A percentile compares a stretch with the other conserved stretches of the same genome.
Conservation (phyloP, 768 basidiomycete genomes). For the Rhodotorula toruloides region DNA sequence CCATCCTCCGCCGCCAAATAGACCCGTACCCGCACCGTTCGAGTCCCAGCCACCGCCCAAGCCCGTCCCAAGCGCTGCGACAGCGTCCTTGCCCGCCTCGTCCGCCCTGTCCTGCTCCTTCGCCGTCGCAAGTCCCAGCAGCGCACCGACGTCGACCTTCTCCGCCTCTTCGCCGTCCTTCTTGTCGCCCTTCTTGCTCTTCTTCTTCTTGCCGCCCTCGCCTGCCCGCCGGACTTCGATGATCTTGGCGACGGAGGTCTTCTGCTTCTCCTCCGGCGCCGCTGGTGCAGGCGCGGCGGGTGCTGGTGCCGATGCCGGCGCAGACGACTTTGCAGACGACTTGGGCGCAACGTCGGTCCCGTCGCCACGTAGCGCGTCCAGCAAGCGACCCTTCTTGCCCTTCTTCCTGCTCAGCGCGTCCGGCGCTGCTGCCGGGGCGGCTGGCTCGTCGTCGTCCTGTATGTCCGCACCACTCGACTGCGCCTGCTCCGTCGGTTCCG, state of each 20-base stretch:
- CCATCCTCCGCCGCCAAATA: slow-evolving; percentile 23
- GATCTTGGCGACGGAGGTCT: slow-evolving; percentile 31
- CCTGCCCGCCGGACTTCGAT: slow-evolving; percentile 31
- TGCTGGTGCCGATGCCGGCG: not conserved
- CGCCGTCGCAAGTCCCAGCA: slow-evolving; percentile 15
- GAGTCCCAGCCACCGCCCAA: not conserved
- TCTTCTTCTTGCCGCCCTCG: slow-evolving; percentile 10
- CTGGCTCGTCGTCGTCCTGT: not conserved
- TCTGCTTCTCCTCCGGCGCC: slow-evolving; percentile 11
- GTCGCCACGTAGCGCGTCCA: slow-evolving; percentile 24
- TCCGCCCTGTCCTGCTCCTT: not conserved
- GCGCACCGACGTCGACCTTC: slow-evolving; percentile 23
- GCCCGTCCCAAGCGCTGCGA: no score
- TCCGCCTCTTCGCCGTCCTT: not conserved
- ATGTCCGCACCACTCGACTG: not conserved
- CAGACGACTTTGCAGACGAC: not conserved
- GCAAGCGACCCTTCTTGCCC: slow-evolving; percentile 9
- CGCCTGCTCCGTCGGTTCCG: not conserved
- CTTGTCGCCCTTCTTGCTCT: not conserved
- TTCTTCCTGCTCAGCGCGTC: slow-evolving; percentile 3
- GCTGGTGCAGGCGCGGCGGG: not conserved
- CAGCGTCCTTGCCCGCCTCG: not conserved
- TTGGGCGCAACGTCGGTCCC: not conserved
- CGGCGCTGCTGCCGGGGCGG: not conserved
- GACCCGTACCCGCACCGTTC: not conserved